Evolutionary conservation across 495 filamentous ascomycete species (phyloP), one percentile per base, ranked within the genome.

Genomic region (Lasiosphaeris hirsuta): DNA sequence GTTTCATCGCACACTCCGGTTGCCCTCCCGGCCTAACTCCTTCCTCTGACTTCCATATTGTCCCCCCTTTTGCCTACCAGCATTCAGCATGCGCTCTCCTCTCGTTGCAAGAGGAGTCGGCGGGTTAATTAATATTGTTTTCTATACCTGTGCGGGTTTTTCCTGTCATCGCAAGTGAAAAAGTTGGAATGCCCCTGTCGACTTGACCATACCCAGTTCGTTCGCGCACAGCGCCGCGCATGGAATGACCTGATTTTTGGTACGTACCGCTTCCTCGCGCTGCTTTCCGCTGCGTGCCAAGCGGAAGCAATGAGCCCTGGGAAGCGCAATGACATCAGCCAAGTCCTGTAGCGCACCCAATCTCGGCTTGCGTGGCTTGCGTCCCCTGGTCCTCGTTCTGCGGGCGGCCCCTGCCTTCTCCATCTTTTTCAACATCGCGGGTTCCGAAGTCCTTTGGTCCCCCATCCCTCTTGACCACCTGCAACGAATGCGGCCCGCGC

Each of bases 161-260:
- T 42, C 51, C 9, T 30, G 23, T 30, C 23, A 33, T 23, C 30
- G 11, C 19, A 41, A 23, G 35, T 34, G 38, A 50, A 57, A 50
- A 42, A 38, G 10, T 55, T 11, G 30, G 36, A 48, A 37, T 38
- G 23, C 51, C 51, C 51, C 51, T 54, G 51, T 17, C 19, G 17
- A 53, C 34, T 34, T 15, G 35, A 42, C 36, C 42, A 46, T 49
- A 45, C 49, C 42, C 48, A 51, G 43, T 42, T 11, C 23, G 46
- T 42, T 47, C 43, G 44, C 34, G 35, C 50, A 30, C 46, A 49
- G 43, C 23, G 35, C 46, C 46, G 35, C 33, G 23, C 46, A 17
- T 33, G 46, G 40, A 48, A 62, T 64, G 62, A 47, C 38, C 62
- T 64, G 62, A 64, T 64, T 64, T 64, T 61, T 30, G 42, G 50